Base-by-base conservation (phyloP, 225 moss, liverwort and hornwort genomes). In the Ulota crispa region DNA sequence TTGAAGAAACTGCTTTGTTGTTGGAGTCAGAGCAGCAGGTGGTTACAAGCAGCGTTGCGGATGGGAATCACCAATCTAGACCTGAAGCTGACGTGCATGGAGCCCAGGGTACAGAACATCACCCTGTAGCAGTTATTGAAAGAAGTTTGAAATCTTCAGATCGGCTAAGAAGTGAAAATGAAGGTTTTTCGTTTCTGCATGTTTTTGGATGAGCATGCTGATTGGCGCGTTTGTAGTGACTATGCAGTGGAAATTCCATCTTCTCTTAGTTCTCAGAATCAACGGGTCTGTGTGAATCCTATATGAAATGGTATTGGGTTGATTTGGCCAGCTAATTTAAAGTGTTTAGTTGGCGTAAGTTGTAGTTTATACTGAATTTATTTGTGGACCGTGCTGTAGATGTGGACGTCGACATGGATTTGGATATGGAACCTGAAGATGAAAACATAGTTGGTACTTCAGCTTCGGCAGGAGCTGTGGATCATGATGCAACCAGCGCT, bases 341-440 rank as follows among this genome's bases (percentile, higher is more conserved):
- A 68, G 16, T 54, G 19, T 67, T 68, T 36, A 78, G 20, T 56
- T 52, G 70, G 27, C 53, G 50, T 70, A 39, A 16, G 20, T 27
- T 37, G 27, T 56, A n/a, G 26, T 14, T 73, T 20, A 71, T 80
- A 24, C 64, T 65, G 45, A 80, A 42, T 52, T 6, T 53, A 13
- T 62, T 10, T 70, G 76, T 79, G 85, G 66, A 45, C 56, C n/a
- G 56, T 72, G 73, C 53, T 83, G 20, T 42, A 88, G 90, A 88
- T 87, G 85, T 83, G 90, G 92, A 92, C 52, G 90, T 92, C 28
- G 92, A 92, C 82, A 92, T 92, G 92, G 92, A 92, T 76, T 74
- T 92, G 70, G 92, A 90, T 59, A 84, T 92, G 90, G 92, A 88
- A 68, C 36, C 81, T 21, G 92, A 90, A 70, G 84, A 85, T 68